Percentiles rank a stretch among this genome's conserved stretches.
Conservation (phyloP, 2,329 filamentous ascomycete genomes). For the Diaporthe capsici region DNA sequence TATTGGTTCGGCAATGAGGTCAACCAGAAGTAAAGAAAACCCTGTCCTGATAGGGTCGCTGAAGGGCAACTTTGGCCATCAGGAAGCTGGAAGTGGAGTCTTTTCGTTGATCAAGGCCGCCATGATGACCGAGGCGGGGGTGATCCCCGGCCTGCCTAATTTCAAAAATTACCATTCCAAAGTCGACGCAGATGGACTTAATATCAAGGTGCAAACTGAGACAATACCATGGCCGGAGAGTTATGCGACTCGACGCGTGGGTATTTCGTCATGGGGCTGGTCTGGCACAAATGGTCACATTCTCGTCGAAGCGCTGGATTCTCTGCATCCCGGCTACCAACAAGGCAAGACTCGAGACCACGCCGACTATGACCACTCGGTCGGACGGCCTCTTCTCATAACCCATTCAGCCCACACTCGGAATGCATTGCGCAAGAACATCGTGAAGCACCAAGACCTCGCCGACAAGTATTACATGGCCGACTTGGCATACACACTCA, state of each 20-base stretch:
- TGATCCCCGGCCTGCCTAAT: not conserved
- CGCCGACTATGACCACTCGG: not conserved
- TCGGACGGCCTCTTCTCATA: not conserved
- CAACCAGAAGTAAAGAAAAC: not conserved
- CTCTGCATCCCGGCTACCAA: not conserved
- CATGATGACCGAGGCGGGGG: conserved; percentile 6
- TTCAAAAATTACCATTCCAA: not conserved
- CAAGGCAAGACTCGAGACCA: not conserved
- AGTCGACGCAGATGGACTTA: not conserved
- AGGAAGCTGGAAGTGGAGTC: not conserved
- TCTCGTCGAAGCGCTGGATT: not conserved
- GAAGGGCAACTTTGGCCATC: not conserved
- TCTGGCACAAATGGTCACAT: not conserved
- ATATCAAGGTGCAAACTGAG: not conserved
- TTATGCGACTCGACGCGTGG: not conserved
- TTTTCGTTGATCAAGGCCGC: not conserved
- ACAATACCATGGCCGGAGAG: not conserved
- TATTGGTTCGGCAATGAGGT: not conserved
- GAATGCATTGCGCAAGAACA: not conserved
- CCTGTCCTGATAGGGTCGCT: not conserved
- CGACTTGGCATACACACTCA: not conserved
- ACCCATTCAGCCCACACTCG: not conserved
- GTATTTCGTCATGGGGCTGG: not conserved
- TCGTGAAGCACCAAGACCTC: not conserved
- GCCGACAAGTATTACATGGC: not conserved